Percentiles rank a stretch among this genome's conserved stretches.
phyloP scores from a whole-genome alignment of 2,329 filamentous ascomycete species.

The Aspergillus nomiae region DNA sequence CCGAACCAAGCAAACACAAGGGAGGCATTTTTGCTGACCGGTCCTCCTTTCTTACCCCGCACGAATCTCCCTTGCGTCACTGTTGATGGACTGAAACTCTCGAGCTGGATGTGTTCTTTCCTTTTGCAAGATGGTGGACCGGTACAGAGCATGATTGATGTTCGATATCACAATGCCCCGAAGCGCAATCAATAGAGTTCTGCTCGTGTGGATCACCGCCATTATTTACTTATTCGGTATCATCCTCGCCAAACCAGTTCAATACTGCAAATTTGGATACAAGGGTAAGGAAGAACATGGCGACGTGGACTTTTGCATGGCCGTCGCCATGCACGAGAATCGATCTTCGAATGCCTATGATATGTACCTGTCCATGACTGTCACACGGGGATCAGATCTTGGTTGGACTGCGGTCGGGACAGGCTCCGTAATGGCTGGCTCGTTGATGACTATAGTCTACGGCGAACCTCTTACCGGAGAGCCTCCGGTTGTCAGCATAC shows the following conservation, averaged over 20 bases:
- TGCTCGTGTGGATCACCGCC: background rate
- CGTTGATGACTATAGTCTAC: conserved; percentile 13
- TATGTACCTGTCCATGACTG: conserved; percentile 12
- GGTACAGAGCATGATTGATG: background rate
- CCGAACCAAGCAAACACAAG: background rate
- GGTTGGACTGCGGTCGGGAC: conserved; percentile 15
- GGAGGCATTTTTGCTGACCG: background rate
- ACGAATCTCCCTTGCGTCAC: background rate
- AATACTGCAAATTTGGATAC: conserved; percentile 14
- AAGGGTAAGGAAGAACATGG: background rate
- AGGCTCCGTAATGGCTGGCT: conserved; percentile 13
- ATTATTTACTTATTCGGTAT: background rate
- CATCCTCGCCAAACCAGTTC: conserved; percentile 7
- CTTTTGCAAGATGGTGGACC: background rate
- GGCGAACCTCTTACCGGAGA: conserved; percentile 10
- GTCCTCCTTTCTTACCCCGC: background rate
- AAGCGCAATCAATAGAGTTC: background rate
- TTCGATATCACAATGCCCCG: background rate
- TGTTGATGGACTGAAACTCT: background rate
- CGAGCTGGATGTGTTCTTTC: background rate
- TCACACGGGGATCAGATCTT: conserved; percentile 9
- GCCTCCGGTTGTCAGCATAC: conserved; percentile 9
- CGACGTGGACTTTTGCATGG: conserved; percentile 13
- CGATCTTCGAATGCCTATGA: conserved; percentile 7
- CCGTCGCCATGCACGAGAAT: conserved; percentile 11